Evolutionary conservation across 1,284 basidiomycete genomes (phyloP).

Genomic region (Meripilus lineatus): DNA sequence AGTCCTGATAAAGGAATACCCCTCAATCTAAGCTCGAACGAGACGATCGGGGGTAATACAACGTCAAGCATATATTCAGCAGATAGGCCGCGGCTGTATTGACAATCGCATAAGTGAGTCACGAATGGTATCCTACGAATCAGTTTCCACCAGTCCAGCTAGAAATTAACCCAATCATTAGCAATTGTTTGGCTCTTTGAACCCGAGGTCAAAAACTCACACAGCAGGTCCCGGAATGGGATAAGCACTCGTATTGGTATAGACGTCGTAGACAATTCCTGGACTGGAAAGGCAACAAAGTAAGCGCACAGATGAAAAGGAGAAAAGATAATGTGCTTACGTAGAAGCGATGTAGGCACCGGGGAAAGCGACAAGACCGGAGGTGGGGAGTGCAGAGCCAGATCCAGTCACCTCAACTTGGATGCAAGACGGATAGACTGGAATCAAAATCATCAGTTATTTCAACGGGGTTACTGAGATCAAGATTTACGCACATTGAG

Average conservation of each 20-base stretch:
- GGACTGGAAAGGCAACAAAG: conserved; percentile 23
- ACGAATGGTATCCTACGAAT: too few relatives aligned
- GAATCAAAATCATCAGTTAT: conserved; percentile 25
- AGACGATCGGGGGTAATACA: too few relatives aligned
- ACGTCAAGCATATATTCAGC: too few relatives aligned
- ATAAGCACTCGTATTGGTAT: conserved; percentile 25
- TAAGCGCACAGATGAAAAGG: background rate
- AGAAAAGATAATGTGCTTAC: conserved; percentile 28
- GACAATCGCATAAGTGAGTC: too few relatives aligned
- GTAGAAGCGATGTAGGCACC: conserved; percentile 43
- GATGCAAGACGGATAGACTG: conserved; percentile 44
- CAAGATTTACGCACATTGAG: conserved; percentile 11
- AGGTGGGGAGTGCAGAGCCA: conserved; percentile 40
- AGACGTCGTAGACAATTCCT: conserved; percentile 18
- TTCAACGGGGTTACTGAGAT: conserved; percentile 27
- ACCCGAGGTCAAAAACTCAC: background rate
- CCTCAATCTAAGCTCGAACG: too few relatives aligned
- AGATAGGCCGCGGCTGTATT: too few relatives aligned
- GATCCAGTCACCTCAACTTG: conserved; percentile 48
- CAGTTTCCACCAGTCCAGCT: conserved; percentile 2
- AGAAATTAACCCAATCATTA: background rate
- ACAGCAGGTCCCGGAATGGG: conserved; percentile 31
- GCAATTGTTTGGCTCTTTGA: background rate
- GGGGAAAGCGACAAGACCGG: conserved; percentile 46
- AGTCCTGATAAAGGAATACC: too few relatives aligned